phyloP scores from a whole-genome alignment of 495 filamentous ascomycete species.

The Penicillium cosmopolitanum region DNA sequence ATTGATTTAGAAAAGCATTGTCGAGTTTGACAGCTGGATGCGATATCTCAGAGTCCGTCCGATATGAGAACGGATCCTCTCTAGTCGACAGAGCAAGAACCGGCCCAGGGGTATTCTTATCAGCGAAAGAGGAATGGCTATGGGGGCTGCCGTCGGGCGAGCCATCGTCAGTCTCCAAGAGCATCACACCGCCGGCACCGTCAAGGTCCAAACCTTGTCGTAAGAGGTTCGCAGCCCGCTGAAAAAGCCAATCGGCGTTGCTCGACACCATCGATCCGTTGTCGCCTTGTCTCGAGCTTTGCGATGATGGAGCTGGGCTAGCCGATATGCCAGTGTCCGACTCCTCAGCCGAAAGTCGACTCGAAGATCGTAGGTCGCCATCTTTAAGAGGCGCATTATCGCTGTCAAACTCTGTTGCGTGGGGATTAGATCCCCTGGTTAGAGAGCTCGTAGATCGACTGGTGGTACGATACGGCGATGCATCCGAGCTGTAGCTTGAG shows the following conservation, averaged over 20 bases:
- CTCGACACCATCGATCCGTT: no score
- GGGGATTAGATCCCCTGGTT: no score
- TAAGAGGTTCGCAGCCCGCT: constrained; percentile 48
- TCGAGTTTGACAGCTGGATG: constrained; percentile 26
- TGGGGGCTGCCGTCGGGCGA: not conserved
- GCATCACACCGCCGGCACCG: constrained; percentile 43
- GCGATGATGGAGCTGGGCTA: constrained; percentile 5
- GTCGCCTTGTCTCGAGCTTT: no score
- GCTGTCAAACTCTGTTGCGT: no score
- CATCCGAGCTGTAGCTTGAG: not conserved
- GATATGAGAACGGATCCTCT: not conserved
- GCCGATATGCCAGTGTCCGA: not conserved
- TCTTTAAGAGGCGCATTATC: no score
- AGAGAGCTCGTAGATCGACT: no score
- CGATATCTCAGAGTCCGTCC: not conserved
- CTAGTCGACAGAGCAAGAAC: not conserved
- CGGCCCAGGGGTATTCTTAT: not conserved
- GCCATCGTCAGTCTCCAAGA: constrained; percentile 23
- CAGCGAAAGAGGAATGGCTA: not conserved
- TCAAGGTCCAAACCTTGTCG: constrained; percentile 47
- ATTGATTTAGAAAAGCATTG: constrained; percentile 39
- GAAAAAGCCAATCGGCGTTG: constrained; percentile 31
- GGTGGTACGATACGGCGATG: not conserved
- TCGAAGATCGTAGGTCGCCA: no score
- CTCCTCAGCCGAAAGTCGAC: no score